phyloP scores from a whole-genome alignment of 163 green algal genomes.

The Scenedesmus sp. region DNA sequence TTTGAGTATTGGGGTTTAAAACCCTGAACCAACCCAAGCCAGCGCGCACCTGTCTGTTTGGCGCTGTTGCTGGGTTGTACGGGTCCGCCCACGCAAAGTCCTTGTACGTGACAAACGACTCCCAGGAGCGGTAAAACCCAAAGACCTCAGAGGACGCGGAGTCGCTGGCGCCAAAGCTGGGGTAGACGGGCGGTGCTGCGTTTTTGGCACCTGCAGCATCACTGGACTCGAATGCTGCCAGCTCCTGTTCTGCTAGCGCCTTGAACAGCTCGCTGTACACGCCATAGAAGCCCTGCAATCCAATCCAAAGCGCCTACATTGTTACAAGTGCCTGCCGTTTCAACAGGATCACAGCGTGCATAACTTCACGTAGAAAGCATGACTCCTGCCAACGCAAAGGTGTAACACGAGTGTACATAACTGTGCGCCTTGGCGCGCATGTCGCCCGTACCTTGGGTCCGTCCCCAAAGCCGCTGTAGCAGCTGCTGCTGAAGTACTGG shows the following conservation, averaged over 20 bases:
- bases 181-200: constrained; percentile 31
- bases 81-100: constrained; percentile 93
- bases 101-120: constrained; percentile 83
- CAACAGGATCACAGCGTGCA: no score
- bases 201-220: constrained; percentile 22
- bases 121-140: constrained; percentile 92
- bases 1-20: no score
- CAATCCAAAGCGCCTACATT: no score
- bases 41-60: constrained; percentile 86
- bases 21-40: no score
- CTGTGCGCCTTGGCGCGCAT: no score
- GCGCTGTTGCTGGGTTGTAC: constrained; percentile 89
- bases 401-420: no score
- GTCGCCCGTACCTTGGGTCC: constrained; percentile 71
- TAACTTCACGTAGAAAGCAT: not conserved
- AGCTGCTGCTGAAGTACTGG: constrained; percentile 85
- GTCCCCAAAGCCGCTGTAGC: constrained; percentile 90
- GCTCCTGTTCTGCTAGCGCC: constrained; percentile 79
- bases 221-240: constrained; percentile 58
- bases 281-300: constrained; percentile 86
- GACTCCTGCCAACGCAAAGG: no score
- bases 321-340: no score
- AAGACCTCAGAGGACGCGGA: constrained; percentile 66
- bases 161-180: constrained; percentile 58
- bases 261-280: constrained; percentile 86